Percentiles rank a stretch among this genome's conserved stretches.
phyloP scores from a whole-genome alignment of 441 rosid genomes.

The Lagerstroemia fauriei region DNA sequence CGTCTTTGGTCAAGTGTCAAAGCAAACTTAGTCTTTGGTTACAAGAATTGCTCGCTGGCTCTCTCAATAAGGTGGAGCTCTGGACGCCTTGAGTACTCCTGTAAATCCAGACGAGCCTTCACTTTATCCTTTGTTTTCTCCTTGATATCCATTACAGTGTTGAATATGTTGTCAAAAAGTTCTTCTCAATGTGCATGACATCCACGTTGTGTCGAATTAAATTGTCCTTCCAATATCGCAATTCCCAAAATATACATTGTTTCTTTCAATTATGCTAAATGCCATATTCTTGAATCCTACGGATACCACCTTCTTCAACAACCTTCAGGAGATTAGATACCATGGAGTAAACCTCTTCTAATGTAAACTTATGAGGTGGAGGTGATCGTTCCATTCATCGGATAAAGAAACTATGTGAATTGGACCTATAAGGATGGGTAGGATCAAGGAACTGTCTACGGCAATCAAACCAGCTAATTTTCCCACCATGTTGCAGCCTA shows the following conservation, averaged over 20 bases:
- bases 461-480: neutral
- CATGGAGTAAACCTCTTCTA: too few relatives aligned
- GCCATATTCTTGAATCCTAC: too few relatives aligned
- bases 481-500: neutral
- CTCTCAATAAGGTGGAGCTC: neutral
- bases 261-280: too few relatives aligned
- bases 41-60: neutral
- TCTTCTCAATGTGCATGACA: neutral
- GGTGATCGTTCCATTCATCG: too few relatives aligned
- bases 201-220: neutral
- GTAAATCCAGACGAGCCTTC: neutral
- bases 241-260: neutral
- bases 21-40: neutral
- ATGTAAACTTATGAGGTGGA: too few relatives aligned
- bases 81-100: neutral
- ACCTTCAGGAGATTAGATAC: too few relatives aligned
- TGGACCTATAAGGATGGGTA: too few relatives aligned
- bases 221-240: neutral
- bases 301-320: too few relatives aligned
- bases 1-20: neutral
- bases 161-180: neutral
- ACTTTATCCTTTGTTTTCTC: constrained; percentile 1
- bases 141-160: neutral
- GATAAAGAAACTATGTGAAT: neutral
- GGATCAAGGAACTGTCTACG: neutral